These are phyloP conservation scores for Chaetomidium leptoderma DNA, from an alignment of 495 filamentous ascomycete species.

Conservation along the genomic window DNA sequence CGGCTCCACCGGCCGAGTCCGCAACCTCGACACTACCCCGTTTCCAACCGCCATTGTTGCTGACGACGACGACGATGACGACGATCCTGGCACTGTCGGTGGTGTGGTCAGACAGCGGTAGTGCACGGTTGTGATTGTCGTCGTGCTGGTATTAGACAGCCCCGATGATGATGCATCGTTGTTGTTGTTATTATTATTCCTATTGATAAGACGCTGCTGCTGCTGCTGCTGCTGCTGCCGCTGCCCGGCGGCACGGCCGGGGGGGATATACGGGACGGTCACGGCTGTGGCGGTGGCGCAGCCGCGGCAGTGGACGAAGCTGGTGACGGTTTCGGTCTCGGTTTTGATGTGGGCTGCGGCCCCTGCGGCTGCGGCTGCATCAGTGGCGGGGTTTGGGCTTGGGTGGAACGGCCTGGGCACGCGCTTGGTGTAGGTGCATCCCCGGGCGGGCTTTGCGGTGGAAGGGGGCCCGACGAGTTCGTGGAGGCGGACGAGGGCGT, in stretches of 20 bases:
- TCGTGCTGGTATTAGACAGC: background rate
- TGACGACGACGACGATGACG: too few relatives aligned
- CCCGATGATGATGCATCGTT: too few relatives aligned
- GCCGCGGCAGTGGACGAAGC: background rate
- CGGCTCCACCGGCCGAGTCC: background rate
- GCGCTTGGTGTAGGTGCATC: background rate
- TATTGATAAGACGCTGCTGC: too few relatives aligned
- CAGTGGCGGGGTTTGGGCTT: background rate
- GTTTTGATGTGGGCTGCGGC: too few relatives aligned
- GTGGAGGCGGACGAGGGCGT: background rate
- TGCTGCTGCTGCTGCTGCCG: too few relatives aligned
- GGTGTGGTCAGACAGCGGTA: background rate
- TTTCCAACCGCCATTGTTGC: too few relatives aligned
- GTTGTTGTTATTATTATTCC: too few relatives aligned
- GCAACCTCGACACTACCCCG: background rate
- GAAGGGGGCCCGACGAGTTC: background rate
- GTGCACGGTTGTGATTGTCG: background rate
- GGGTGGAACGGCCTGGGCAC: background rate
- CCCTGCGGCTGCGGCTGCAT: background rate
- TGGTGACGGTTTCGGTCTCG: background rate
- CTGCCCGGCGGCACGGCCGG: too few relatives aligned
- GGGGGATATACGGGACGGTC: background rate
- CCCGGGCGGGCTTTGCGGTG: background rate
- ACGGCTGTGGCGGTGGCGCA: background rate
- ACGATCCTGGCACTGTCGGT: too few relatives aligned